A percentile compares a stretch with the other conserved stretches of the same genome.
These are phyloP conservation scores for Medicago arabica DNA, from an alignment of 306 rosid genomes.

Conservation along the genomic window DNA sequence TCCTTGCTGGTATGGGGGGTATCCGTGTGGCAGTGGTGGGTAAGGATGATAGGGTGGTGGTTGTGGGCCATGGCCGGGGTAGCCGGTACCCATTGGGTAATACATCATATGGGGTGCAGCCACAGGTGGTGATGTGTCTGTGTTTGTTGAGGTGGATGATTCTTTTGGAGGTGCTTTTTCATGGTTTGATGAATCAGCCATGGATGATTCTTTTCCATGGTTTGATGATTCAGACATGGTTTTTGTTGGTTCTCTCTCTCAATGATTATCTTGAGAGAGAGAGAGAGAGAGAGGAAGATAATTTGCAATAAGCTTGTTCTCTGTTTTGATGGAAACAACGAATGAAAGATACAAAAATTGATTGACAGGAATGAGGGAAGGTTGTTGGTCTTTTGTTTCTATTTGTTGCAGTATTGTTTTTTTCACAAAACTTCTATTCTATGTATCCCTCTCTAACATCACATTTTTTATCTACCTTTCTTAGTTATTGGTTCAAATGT, in stretches of 20 bases:
- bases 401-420: background rate
- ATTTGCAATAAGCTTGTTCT: background rate
- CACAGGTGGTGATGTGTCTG: background rate
- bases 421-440: background rate
- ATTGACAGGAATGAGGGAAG: background rate
- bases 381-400: background rate
- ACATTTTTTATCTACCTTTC: background rate
- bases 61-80: background rate
- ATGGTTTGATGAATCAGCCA: conserved; percentile 19
- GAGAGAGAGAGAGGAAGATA: background rate
- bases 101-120: conserved; percentile 37
- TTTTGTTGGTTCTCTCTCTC: conserved; percentile 36
- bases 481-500: background rate
- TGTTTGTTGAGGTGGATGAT: background rate
- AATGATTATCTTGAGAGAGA: background rate
- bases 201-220: background rate
- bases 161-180: conserved; percentile 19
- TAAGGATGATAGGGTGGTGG: conserved; percentile 22
- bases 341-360: conserved; percentile 21
- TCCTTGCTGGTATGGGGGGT: background rate
- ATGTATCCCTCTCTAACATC: background rate
- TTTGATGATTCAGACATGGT: conserved; percentile 33
- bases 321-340: background rate
- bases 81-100: conserved; percentile 12
- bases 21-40: conserved; percentile 28